Percentiles rank a stretch among this genome's conserved stretches.
These are phyloP conservation scores for Discostella stelligera DNA, from an alignment of 352 stramenopile genomes.

Conservation along the genomic window DNA sequence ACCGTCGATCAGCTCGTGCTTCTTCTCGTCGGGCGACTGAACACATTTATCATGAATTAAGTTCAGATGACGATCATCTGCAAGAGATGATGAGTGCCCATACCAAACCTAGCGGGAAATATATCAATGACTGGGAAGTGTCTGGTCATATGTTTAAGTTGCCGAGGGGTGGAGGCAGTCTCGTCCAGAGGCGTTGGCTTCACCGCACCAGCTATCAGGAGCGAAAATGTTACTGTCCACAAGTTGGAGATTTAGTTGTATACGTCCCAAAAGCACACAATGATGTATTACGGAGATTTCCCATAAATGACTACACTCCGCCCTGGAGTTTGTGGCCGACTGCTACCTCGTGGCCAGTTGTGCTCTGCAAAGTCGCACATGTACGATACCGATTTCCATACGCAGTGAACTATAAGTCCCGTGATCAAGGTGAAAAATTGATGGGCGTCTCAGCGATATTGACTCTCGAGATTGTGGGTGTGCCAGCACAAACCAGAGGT, in stretches of 20 bases:
- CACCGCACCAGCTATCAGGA: conserved; percentile 53
- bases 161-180: conserved; percentile 11
- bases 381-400: conserved; percentile 77
- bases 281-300: conserved; percentile 66
- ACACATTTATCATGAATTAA: conserved; percentile 25
- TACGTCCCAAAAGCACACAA: conserved; percentile 78
- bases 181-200: conserved; percentile 62
- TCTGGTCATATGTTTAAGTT: conserved; percentile 69
- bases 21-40: conserved; percentile 26
- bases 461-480: conserved; percentile 69
- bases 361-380: conserved; percentile 64
- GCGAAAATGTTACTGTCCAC: conserved; percentile 65
- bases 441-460: conserved; percentile 71
- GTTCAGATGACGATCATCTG: conserved; percentile 70
- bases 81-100: conserved; percentile 68
- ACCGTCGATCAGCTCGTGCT: conserved; percentile 25
- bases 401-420: conserved; percentile 54
- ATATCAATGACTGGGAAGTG: conserved; percentile 58
- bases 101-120: conserved; percentile 63
- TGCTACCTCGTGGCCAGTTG: conserved; percentile 62
- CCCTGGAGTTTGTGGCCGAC: conserved; percentile 74
- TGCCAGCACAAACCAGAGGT: conserved; percentile 57
- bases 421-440: conserved; percentile 35
- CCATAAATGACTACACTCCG: conserved; percentile 38
- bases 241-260: conserved; percentile 78